Evolutionary conservation across 805 yeast species (phyloP), one percentile per base, ranked within the genome.

Genomic region (Hanseniaspora singularis): DNA sequence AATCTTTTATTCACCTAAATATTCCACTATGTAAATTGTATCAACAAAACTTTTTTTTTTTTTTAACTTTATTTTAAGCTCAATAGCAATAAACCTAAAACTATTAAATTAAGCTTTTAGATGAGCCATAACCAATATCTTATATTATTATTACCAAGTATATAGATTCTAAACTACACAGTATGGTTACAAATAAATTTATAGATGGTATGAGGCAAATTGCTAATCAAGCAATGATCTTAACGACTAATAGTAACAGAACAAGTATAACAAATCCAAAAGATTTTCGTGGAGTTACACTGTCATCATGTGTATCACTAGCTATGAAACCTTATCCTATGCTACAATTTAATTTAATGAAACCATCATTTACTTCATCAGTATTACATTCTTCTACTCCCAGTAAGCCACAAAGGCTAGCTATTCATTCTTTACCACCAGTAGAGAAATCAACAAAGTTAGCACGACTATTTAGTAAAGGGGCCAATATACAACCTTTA

Each of bases 301-400:
- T 89, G 1, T 82, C 95, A 2, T 85, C 95, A 1, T 84, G 87
- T 37, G 75, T 85, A 11, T 87, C 96, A 1, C 64, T 89, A 12
- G 78, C 94, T 0, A 73, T 87, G 24, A 68, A 71, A 40, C 96
- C 96, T 0, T 69, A 68, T 12, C 94, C 95, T 1, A 63, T 88
- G 46, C 57, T 89, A 1, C 92, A 85, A 55, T 88, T 89, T 66
- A 89, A 89, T 59, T 66, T 89, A 32, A 94, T 84, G 61, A 65
- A 78, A 12, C 97, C 97, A 0, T 84, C 95, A 4, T 71, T 79
- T 27, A 88, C 97, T 0, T 79, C 94, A 0, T 65, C 67, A 6
- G 65, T 74, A 10, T 64, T 89, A 23, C 85, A 82, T 55, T 64
- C 68, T n/a, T 59, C 67, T 33, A 68, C 68, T 30, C 63, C 68